phyloP scores from a whole-genome alignment of 345 rosid genomes.

The Balakata baccata region DNA sequence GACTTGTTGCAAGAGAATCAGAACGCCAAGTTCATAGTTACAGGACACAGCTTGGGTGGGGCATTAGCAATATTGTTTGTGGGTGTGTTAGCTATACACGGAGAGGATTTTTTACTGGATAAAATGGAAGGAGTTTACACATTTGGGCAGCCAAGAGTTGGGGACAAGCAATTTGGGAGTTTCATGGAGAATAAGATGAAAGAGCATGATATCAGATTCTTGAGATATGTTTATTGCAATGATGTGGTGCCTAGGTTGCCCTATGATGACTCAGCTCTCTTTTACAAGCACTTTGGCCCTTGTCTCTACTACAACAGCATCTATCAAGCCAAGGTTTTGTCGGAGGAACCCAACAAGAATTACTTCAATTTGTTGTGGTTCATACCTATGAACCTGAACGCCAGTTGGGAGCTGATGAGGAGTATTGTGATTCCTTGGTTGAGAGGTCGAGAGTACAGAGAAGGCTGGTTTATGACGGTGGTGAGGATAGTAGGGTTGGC shows the following conservation, averaged over 20 bases:
- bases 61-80: slow-evolving; percentile 24
- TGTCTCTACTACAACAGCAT: slow-evolving; percentile 16
- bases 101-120: slow-evolving; percentile 11
- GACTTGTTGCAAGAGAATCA: slow-evolving; percentile 2
- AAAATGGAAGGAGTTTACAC: slow-evolving; percentile 25
- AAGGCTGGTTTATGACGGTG: slow-evolving; percentile 47
- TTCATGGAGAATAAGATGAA: slow-evolving; percentile 12
- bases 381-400: slow-evolving; percentile 44
- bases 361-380: slow-evolving; percentile 47
- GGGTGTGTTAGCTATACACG: slow-evolving; percentile 12
- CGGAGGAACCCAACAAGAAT: slow-evolving; percentile 69
- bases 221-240: slow-evolving; percentile 21
- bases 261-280: slow-evolving; percentile 10
- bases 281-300: slow-evolving; percentile 20
- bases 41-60: slow-evolving; percentile 27
- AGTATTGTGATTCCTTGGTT: slow-evolving; percentile 43
- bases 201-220: slow-evolving; percentile 5
- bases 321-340: slow-evolving; percentile 32
- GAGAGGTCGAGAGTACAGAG: slow-evolving; percentile 45
- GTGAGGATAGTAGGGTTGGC: slow-evolving; percentile 43
- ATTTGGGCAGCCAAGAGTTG: slow-evolving; percentile 28
- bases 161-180: slow-evolving; percentile 16
- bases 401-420: slow-evolving; percentile 60
- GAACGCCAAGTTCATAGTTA: slow-evolving; percentile 19
- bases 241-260: slow-evolving; percentile 27